A percentile compares a stretch with the other conserved stretches of the same genome.
These are phyloP conservation scores for Clavispora santaluciae DNA, from an alignment of 805 yeast genomes.

Conservation along the genomic window DNA sequence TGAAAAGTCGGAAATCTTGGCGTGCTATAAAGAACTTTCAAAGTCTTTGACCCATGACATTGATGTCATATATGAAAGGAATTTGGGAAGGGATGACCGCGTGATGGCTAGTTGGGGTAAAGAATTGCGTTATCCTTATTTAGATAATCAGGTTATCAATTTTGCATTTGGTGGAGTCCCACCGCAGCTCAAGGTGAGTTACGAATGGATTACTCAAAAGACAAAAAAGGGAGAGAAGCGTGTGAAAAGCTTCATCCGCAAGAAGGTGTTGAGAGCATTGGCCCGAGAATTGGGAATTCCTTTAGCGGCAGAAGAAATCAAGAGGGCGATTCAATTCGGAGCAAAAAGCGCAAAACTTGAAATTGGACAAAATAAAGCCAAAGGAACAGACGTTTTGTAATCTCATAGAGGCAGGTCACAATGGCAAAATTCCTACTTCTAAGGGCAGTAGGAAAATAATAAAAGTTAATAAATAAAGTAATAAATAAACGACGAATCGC, in stretches of 20 bases:
- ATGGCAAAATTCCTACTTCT: too few relatives aligned
- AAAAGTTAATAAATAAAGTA: not conserved
- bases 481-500: too few relatives aligned
- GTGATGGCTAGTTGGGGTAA: constrained; percentile 84
- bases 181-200: constrained; percentile 40
- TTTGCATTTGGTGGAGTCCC: constrained; percentile 46
- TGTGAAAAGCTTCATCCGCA: constrained; percentile 32
- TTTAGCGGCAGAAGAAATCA: constrained; percentile 67
- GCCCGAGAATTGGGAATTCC: constrained; percentile 50
- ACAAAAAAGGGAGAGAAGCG: constrained; percentile 25
- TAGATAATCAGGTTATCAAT: constrained; percentile 58
- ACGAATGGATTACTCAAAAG: constrained; percentile 19
- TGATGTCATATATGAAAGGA: constrained; percentile 67
- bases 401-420: not conserved
- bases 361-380: constrained; percentile 65
- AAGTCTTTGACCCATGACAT: constrained; percentile 68
- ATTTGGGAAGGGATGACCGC: constrained; percentile 88
- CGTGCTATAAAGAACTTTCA: constrained; percentile 39
- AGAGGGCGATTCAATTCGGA: constrained; percentile 96
- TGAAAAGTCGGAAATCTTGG: constrained; percentile 3
- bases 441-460: not conserved
- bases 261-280: constrained; percentile 55
- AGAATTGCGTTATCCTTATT: constrained; percentile 83
- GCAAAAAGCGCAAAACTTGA: constrained; percentile 93
- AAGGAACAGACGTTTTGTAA: constrained; percentile 59